A percentile compares a stretch with the other conserved stretches of the same genome.
phyloP scores from a whole-genome alignment of 805 yeast species.

The Ogataea populi-albae region DNA sequence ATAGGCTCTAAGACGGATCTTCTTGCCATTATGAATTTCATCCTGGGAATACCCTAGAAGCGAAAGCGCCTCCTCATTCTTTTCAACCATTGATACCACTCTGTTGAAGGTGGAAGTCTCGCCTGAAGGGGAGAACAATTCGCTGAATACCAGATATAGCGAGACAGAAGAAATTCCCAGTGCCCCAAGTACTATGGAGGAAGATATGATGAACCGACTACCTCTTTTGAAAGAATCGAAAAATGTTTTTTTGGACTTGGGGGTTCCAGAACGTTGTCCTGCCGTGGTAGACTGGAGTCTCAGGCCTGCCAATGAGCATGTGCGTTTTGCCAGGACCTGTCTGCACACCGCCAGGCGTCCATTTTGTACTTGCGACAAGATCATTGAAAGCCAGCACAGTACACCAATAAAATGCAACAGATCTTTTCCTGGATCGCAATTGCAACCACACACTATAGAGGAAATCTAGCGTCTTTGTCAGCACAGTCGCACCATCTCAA shows the following conservation, averaged over 20 bases:
- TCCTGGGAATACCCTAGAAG: constrained; percentile 41
- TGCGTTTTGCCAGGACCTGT: too few relatives aligned
- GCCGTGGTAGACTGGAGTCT: constrained; percentile 1
- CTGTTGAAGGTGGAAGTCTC: constrained; percentile 88
- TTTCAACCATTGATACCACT: constrained; percentile 74
- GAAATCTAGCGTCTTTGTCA: too few relatives aligned
- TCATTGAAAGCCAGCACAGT: too few relatives aligned
- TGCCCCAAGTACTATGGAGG: constrained; percentile 65
- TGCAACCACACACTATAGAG: too few relatives aligned
- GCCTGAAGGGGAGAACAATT: constrained; percentile 83
- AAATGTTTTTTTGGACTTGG: constrained; percentile 35
- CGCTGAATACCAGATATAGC: constrained; percentile 72
- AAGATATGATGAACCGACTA: constrained; percentile 59
- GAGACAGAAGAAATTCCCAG: constrained; percentile 65
- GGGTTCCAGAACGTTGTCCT: background rate
- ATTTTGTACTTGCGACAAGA: too few relatives aligned
- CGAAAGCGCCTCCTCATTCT: constrained; percentile 57
- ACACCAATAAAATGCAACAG: too few relatives aligned
- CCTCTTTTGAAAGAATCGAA: constrained; percentile 48
- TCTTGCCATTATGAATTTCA: constrained; percentile 43
- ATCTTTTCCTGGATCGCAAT: too few relatives aligned
- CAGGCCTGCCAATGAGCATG: constrained; percentile 7
- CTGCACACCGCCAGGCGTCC: too few relatives aligned
- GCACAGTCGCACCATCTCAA: too few relatives aligned
- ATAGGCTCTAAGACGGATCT: constrained; percentile 69